These are phyloP conservation scores for Pyrenula massariospora DNA, from an alignment of 495 filamentous ascomycete genomes.

Conservation along the genomic window DNA sequence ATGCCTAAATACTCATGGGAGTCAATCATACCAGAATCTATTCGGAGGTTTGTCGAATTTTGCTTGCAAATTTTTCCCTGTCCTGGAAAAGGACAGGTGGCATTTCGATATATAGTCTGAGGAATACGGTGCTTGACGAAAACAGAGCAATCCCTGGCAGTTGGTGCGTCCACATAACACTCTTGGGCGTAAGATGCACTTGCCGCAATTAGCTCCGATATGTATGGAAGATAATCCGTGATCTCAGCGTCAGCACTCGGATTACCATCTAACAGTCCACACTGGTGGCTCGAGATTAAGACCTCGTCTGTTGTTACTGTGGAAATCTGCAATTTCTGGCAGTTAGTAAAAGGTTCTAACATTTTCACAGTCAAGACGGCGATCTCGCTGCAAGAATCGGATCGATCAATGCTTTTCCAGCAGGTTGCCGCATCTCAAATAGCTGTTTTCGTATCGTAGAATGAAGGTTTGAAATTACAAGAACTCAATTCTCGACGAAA, in stretches of 20 bases:
- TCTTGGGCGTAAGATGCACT: not conserved
- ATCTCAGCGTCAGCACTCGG: not conserved
- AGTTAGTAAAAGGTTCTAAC: not conserved
- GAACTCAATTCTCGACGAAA: not conserved
- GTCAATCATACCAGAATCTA: conserved; percentile 9
- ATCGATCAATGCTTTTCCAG: not conserved
- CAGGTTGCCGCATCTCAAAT: not conserved
- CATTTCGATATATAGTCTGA: not conserved
- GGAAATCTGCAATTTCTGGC: not conserved
- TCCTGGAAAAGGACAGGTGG: not conserved
- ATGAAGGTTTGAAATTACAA: not conserved
- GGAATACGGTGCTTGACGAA: not conserved
- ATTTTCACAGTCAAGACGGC: not conserved
- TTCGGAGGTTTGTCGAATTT: not conserved
- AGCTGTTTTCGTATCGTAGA: not conserved
- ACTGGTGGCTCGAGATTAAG: not conserved
- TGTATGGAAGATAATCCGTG: not conserved
- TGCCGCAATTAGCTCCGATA: not conserved
- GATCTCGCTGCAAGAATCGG: not conserved
- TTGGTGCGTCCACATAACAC: not conserved
- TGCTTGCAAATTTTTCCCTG: not conserved
- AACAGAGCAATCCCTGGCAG: not conserved
- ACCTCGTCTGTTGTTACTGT: not conserved
- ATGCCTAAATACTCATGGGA: conserved; percentile 19
- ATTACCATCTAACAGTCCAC: not conserved